Evolutionary conservation across 345 rosid species (phyloP), one percentile per base, ranked within the genome.

Genomic region (Boechera stricta): DNA sequence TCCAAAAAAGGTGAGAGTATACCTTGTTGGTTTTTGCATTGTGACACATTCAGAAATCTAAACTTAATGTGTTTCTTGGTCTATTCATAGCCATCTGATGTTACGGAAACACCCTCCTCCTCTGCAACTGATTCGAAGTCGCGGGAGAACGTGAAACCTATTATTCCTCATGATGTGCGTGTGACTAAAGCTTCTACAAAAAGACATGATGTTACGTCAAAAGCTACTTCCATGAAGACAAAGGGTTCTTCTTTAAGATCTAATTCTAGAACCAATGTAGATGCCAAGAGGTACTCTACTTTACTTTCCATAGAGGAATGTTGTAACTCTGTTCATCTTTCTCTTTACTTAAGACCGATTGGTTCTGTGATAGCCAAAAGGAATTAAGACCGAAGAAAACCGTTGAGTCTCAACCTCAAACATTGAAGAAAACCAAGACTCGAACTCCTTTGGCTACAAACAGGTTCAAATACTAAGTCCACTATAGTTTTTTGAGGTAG

Each of bases 241-340:
- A 61, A 83, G 87, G 83, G 85, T 65, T 77, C 76, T 64, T 77
- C 76, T 67, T 80, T 81, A 69, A 83, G 69, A 58, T 71, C 41
- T 57, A 75, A 54, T 63, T 64, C 83, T 36, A 89, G 84, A 69
- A 49, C 55, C 63, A 73, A 82, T 70, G 35, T n/a, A 56, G 83
- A 51, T 65, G 74, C 53, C 55, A 82, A 75, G 80, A 87, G 95
- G 98, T 93, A 85, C 33, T 63, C 10, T 54, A 4, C 15, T 55
- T 10, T 54, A 75, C 55, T 47, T 73, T 59, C 64, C 64, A 60
- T 62, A 18, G 32, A 60, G 49, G 28, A 47, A 18, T 60, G 52
- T 49, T 55, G 55, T 42, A n/a, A 38, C 16, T 29, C 16, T 73
- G 15, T 31, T 76, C 44, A 35, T 51, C 18, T 41, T 24, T 58